Evolutionary conservation across 805 yeast genomes (phyloP), one percentile per base, ranked within the genome.

Genomic region (Torulaspora delbrueckii): DNA sequence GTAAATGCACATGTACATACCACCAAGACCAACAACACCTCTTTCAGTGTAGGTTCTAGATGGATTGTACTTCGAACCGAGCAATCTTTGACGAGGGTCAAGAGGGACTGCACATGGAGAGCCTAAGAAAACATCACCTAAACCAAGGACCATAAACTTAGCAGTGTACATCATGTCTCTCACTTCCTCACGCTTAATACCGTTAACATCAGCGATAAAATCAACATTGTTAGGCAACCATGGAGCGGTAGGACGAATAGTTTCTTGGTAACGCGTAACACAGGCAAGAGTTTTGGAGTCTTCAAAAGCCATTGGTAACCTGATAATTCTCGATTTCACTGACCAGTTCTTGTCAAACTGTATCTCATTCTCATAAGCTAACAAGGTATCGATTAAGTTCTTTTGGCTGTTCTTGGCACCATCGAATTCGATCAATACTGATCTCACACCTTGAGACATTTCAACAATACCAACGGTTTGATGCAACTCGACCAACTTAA

Each of bases 71-170:
- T 91, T 91, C 25, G 96, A 77, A 32, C 98, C 99, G 46, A 91
- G 71, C 49, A 89, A 76, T 59, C 97, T 78, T 59, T 90, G 97
- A 60, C 97, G 82, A 47, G 99, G 99, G 66, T 93, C 98, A 56
- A 91, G 77, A 31, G 99, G 98, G 55, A 91, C 96, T 1, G 98
- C 98, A 74, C 97, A 90, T 24, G 99, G 99, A 3, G 99, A 96
- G 40, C 98, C 98, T 57, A 93, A 75, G 70, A 90, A 91, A 23
- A 93, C 98, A 68, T 93, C 99, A 62, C 98, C 99, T 43, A 91
- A 78, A 45, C 98, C 99, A 52, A 91, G 73, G 5, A 93, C 98
- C 70, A 93, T 73, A 74, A 84, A 93, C 62, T 90, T 76, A 4
- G 98, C 98, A 36, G 85, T 72, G 70, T 89, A 91, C 61, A 93